Evolutionary conservation across 805 yeast genomes (phyloP).

Genomic region (Nadsonia fulvescens): DNA sequence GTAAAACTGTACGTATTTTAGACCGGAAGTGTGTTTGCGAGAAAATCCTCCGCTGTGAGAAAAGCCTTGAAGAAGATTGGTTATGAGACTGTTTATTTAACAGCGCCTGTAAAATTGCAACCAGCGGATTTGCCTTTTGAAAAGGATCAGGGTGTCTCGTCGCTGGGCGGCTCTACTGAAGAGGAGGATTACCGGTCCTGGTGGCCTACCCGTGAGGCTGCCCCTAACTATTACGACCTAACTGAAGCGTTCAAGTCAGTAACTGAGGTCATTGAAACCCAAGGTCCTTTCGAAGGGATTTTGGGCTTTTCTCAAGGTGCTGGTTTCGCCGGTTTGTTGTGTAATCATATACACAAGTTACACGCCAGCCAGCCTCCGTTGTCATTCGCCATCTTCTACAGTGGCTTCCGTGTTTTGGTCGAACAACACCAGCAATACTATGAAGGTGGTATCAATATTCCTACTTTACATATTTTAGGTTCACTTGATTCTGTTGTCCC

Average conservation of each 20-base stretch:
- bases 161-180: slow-evolving; percentile 28
- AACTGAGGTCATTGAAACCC: slow-evolving; percentile 33
- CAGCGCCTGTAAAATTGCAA: slow-evolving; percentile 54
- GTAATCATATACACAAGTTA: slow-evolving; percentile 37
- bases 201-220: slow-evolving; percentile 43
- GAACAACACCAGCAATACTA: slow-evolving; percentile 16
- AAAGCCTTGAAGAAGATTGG: slow-evolving; percentile 51
- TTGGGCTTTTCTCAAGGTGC: slow-evolving; percentile 94
- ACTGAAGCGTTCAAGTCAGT: slow-evolving; percentile 31
- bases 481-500: slow-evolving; percentile 76
- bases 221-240: slow-evolving; percentile 16
- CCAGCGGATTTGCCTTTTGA: slow-evolving; percentile 62
- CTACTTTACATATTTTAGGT: slow-evolving; percentile 66
- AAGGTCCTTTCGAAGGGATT: slow-evolving; percentile 77
- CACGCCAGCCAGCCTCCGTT: slow-evolving; percentile 35
- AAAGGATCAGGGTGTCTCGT: slow-evolving; percentile 31
- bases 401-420: slow-evolving; percentile 31
- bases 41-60: slow-evolving; percentile 76
- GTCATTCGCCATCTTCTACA: slow-evolving; percentile 58
- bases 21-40: slow-evolving; percentile 65
- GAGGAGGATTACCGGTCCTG: slow-evolving; percentile 44
- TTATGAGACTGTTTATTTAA: slow-evolving; percentile 55
- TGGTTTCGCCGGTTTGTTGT: slow-evolving; percentile 56
- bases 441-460: slow-evolving; percentile 18
- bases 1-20: too few relatives aligned